Percentiles rank a stretch among this genome's conserved stretches.
phyloP scores from a whole-genome alignment of 1,284 basidiomycete genomes.

The Cryptococcus neoformans region DNA sequence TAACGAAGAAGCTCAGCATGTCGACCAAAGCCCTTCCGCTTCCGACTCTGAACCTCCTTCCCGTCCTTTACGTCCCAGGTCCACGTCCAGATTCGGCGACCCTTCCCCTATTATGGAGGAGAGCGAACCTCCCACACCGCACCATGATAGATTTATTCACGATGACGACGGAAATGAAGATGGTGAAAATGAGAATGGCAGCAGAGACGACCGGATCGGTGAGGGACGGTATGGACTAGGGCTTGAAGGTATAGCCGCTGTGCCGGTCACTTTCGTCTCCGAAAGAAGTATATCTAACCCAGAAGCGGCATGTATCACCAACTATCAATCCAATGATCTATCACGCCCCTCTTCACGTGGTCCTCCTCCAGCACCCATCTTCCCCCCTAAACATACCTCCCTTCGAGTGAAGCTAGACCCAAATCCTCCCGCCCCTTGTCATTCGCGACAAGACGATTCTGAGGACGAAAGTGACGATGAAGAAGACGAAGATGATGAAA shows the following conservation, averaged over 20 bases:
- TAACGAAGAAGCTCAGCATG: slow-evolving; percentile 46
- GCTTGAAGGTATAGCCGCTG: neutral
- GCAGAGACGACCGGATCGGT: neutral
- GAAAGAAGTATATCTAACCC: neutral
- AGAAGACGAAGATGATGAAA: neutral
- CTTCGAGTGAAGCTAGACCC: neutral
- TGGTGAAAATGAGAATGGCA: neutral
- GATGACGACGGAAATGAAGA: neutral
- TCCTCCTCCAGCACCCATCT: neutral
- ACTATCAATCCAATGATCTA: neutral
- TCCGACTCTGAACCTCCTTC: neutral
- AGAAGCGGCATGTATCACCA: neutral
- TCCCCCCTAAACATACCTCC: neutral
- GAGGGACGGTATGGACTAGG: too few relatives aligned
- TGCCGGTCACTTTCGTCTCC: slow-evolving; percentile 12
- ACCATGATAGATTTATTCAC: neutral
- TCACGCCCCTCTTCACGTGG: neutral
- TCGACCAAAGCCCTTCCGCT: neutral
- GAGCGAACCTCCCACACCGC: neutral
- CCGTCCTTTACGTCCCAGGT: too few relatives aligned
- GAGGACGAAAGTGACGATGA: neutral
- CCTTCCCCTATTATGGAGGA: slow-evolving; percentile 13
- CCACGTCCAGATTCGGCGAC: neutral
- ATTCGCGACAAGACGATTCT: neutral
- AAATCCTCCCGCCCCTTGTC: neutral